Evolutionary conservation across 257 asterid species (phyloP), one percentile per base, ranked within the genome.

Genomic region (Cruciata laevipes): DNA sequence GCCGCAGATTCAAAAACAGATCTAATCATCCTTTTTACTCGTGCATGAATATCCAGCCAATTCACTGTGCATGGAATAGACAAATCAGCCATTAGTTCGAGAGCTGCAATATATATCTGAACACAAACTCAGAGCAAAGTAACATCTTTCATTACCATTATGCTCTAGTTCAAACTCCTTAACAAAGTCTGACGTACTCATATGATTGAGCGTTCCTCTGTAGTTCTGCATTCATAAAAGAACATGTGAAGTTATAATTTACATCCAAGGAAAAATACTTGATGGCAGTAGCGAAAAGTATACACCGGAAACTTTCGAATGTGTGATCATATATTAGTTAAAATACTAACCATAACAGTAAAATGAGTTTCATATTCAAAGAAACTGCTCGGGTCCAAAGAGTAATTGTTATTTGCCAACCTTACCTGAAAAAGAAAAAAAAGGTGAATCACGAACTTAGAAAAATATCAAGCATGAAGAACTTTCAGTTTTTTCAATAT

Each of bases 351-450:
- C 97, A 90, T 93, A 53, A 93, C 99, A 14, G 99, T 93, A 79
- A 93, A 93, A 84, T 93, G 99, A 7, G 97, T 93, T 77, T 93
- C 99, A 17, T 93, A 93, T 75, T 88, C 92, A 70, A 86, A 91
- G 13, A 93, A 75, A 75, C 97, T 93, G 78, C 81, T 79, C 74
- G 81, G 74, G 73, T 85, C 95, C 87, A 93, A 82, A 65, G 97
- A 74, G 74, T 93, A 93, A 27, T 76, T 21, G 66, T 93, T 93
- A 80, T 88, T 90, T 59, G 97, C 97, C 90, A 93, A 80, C 76
- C 99, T 83, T 73, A 82, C 95, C 98, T 93, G 88, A 72, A 68
- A 79, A 67, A 7, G 30, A 37, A 37, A 37, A 37, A 37, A 68
- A 63, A 63, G 78, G 2, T 20, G 32, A 69, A 61, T 67, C 14